Evolutionary conservation across 148 eudicot genomes (phyloP), one percentile per base, ranked within the genome.

Genomic region (Hydrangea macrophylla): DNA sequence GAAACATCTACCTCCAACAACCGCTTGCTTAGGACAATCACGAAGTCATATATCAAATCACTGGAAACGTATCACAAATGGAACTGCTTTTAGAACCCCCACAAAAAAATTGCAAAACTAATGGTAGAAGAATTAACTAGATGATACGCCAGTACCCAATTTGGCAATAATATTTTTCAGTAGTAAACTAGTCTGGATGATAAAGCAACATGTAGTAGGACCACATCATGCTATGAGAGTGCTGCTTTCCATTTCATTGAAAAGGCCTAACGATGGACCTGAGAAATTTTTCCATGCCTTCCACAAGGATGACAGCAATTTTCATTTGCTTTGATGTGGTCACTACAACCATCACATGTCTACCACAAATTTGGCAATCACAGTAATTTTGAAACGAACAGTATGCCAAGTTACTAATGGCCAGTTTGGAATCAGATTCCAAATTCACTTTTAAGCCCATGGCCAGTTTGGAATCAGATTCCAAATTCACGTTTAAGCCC

Each of bases 1-100:
- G 96, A 83, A 62, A 94, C 99, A 69, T 94, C 99, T 23, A 87
- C 70, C 79, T 94, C 97, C 57, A 75, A 78, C 88, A 94, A 78
- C 68, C 86, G 84, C 72, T 85, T 88, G 84, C 92, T 89, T 73
- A 90, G 78, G 84, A 77, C 82, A 71, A 60, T 75, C 78, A 94
- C 68, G 81, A 90, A 94, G 77, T 92, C 96, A 69, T 86, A 90
- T 33, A 94, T 80, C 82, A 90, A 87, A 59, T 91, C 97, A 85
- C 97, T 88, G 93, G 54, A 78, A 80, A n/a, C 36, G 67, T 18
- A 75, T 35, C 65, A 79, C 15, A 60, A 83, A 50, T 42, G 61
- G 71, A 59, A 59, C 24, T 26, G 37, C 33, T 70, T 55, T n/a
- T 63, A 32, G 31, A 28, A 50, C 48, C 40, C 55, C 56, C 53